A percentile compares a stretch with the other conserved stretches of the same genome.
These are phyloP conservation scores for Phycomyces nitens DNA, from an alignment of 192 early-diverging fungal genomes.

Conservation along the genomic window DNA sequence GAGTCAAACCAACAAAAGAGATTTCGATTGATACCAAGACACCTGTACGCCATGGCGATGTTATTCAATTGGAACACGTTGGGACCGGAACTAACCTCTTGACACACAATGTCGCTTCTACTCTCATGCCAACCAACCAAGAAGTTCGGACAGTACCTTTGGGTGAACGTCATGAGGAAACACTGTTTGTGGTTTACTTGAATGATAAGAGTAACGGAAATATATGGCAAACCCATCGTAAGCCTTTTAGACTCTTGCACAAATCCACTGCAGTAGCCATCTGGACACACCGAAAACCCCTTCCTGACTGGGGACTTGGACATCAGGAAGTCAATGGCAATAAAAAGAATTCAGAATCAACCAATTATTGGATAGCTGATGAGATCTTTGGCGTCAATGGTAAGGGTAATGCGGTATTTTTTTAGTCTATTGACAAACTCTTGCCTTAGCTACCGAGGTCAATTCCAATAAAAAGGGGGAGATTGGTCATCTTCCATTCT, in stretches of 20 bases:
- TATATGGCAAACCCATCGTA: slow-evolving; percentile 56
- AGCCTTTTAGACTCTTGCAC: slow-evolving; percentile 70
- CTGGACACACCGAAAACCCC: slow-evolving; percentile 59
- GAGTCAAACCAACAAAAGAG: slow-evolving; percentile 36
- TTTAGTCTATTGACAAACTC: background rate
- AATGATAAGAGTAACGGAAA: slow-evolving; percentile 48
- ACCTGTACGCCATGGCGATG: slow-evolving; percentile 67
- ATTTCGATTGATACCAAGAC: slow-evolving; percentile 32
- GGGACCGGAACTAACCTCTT: slow-evolving; percentile 54
- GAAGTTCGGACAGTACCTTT: slow-evolving; percentile 61
- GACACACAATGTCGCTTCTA: slow-evolving; percentile 63
- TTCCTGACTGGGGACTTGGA: slow-evolving; percentile 90
- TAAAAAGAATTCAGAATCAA: slow-evolving; percentile 70
- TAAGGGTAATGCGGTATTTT: slow-evolving; percentile 8
- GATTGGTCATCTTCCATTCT: slow-evolving; percentile 58
- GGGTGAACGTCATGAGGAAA: slow-evolving; percentile 52
- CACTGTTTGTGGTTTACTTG: slow-evolving; percentile 56
- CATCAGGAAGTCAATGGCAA: slow-evolving; percentile 94
- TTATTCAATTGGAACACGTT: slow-evolving; percentile 74
- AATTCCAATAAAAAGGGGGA: slow-evolving; percentile 49
- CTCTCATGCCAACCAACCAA: slow-evolving; percentile 60
- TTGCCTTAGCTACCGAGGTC: slow-evolving; percentile 34
- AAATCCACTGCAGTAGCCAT: slow-evolving; percentile 73
- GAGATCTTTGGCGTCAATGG: slow-evolving; percentile 73
- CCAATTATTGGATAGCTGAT: slow-evolving; percentile 75